These are phyloP conservation scores for Rhodocollybia butyracea DNA, from an alignment of 768 basidiomycete genomes.

Conservation along the genomic window DNA sequence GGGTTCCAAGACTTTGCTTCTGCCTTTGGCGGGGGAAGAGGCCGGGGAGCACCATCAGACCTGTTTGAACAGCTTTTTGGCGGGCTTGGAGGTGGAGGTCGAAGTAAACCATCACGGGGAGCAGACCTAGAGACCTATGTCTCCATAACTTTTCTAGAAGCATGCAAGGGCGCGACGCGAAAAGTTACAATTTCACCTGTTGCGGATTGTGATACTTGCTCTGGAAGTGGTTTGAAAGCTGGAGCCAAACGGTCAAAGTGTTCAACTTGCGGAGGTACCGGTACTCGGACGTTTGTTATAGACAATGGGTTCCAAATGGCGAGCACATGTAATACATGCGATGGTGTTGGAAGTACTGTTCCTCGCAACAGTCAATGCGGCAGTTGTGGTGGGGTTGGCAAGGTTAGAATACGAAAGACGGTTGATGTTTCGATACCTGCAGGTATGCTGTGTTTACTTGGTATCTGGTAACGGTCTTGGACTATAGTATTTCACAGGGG, in stretches of 20 bases:
- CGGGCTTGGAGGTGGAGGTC: slow-evolving; percentile 56
- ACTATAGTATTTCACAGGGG: slow-evolving; percentile 44
- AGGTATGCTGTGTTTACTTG: slow-evolving; percentile 41
- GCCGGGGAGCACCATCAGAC: slow-evolving; percentile 49
- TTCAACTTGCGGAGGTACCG: slow-evolving; percentile 78
- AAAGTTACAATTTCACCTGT: slow-evolving; percentile 78
- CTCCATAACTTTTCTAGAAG: slow-evolving; percentile 84
- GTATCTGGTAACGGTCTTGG: slow-evolving; percentile 6
- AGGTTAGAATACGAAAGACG: slow-evolving; percentile 74
- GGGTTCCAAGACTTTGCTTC: slow-evolving; percentile 72
- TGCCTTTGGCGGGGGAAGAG: slow-evolving; percentile 47
- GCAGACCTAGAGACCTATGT: slow-evolving; percentile 80
- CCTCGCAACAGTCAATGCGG: slow-evolving; percentile 78
- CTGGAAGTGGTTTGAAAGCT: slow-evolving; percentile 80
- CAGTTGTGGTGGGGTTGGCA: slow-evolving; percentile 82
- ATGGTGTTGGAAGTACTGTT: slow-evolving; percentile 76
- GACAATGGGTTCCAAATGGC: slow-evolving; percentile 97
- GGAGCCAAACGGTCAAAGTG: slow-evolving; percentile 85
- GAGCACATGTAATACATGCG: slow-evolving; percentile 80
- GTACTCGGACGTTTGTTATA: slow-evolving; percentile 85
- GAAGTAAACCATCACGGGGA: slow-evolving; percentile 53
- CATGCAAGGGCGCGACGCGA: slow-evolving; percentile 84
- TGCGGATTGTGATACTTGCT: slow-evolving; percentile 79
- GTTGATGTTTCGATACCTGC: slow-evolving; percentile 83
- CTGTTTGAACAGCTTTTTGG: slow-evolving; percentile 83